phyloP scores from a whole-genome alignment of 805 yeast genomes.

The Hanseniaspora clermontiae region DNA sequence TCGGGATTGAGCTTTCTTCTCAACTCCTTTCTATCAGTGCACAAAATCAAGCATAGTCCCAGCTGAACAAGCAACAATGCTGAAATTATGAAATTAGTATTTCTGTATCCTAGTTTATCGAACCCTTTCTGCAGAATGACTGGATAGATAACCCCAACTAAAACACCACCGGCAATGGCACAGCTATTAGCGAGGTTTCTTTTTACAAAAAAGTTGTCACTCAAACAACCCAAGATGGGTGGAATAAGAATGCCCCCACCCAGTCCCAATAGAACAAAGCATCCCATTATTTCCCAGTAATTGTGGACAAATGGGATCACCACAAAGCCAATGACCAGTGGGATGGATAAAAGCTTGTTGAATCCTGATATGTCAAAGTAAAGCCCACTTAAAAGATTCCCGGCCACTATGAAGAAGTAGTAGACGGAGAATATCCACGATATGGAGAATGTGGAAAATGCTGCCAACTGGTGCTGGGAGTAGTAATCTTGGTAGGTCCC shows the following conservation, averaged over 20 bases:
- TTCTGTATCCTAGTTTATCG: slow-evolving; percentile 40
- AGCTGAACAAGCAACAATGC: slow-evolving; percentile 23
- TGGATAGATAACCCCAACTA: slow-evolving; percentile 55
- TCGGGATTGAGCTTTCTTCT: slow-evolving; percentile 3
- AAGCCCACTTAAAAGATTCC: slow-evolving; percentile 33
- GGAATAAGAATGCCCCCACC: slow-evolving; percentile 41
- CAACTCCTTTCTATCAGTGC: slow-evolving; percentile 27
- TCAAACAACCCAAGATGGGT: slow-evolving; percentile 42
- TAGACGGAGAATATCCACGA: slow-evolving; percentile 53
- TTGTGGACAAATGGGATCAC: slow-evolving; percentile 41
- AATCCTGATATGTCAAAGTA: slow-evolving; percentile 52
- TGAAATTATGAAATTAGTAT: slow-evolving; percentile 45
- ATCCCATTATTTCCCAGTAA: slow-evolving; percentile 44
- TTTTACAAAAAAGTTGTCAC: slow-evolving; percentile 49
- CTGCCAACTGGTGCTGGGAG: slow-evolving; percentile 37
- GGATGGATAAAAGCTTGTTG: slow-evolving; percentile 33
- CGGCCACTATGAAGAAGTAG: slow-evolving; percentile 22
- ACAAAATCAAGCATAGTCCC: slow-evolving; percentile 25
- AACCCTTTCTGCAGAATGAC: slow-evolving; percentile 37
- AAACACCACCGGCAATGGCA: slow-evolving; percentile 53
- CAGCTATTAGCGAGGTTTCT: slow-evolving; percentile 51
- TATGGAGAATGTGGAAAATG: slow-evolving; percentile 36
- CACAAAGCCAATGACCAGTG: slow-evolving; percentile 35
- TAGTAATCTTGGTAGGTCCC: slow-evolving; percentile 61
- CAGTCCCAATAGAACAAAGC: slow-evolving; percentile 41